Base-by-base conservation (phyloP, 345 rosid species). In the Clausena lansium region DNA sequence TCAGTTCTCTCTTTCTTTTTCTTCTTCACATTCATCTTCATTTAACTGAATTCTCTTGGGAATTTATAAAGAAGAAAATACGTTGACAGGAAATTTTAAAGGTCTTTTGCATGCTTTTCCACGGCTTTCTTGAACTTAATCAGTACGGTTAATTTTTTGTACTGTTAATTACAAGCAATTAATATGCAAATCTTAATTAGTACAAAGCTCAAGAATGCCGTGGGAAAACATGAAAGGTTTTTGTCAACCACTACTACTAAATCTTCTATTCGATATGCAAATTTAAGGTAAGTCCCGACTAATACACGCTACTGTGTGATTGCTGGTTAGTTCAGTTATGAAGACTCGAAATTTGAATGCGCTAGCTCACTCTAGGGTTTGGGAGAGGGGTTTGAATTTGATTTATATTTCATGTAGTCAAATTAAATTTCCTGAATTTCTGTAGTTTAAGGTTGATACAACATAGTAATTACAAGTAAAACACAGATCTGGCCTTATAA, bases 111-210 rank as follows among this genome's bases (percentile, higher is more conserved):
- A 83, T 83, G 86, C 80, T 84, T 84, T 84, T 84, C 86, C 86
- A 84, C 86, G 84, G 86, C 84, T 84, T 84, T 84, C 86, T 84
- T 84, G 86, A 81, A 81, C 86, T 84, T 81, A 60, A 58, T 25
- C 13, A 22, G 15, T 28, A 28, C 27, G 45, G 57, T 60, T 47
- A 36, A 24, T 13, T 13, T 45, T 45, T 45, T 13, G 50, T 45
- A 13, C 17, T 45, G 3, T 45, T 13, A 45, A 45, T n/a, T n/a
- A n/a, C 17, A 13, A 13, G 50, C 50, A 60, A 59, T 5, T 10
- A 28, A 25, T 10, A 20, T 35, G 15, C 61, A 65, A 62, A 32
- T 70, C 79, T 70, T 30, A 25, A 30, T 33, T 19, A 24, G 70
- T 70, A 32, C 75, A 45, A 75, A 82, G 85, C 61, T 79, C 85